phyloP scores from a whole-genome alignment of 1,284 basidiomycete genomes.

The Trichosporon coremiiforme region DNA sequence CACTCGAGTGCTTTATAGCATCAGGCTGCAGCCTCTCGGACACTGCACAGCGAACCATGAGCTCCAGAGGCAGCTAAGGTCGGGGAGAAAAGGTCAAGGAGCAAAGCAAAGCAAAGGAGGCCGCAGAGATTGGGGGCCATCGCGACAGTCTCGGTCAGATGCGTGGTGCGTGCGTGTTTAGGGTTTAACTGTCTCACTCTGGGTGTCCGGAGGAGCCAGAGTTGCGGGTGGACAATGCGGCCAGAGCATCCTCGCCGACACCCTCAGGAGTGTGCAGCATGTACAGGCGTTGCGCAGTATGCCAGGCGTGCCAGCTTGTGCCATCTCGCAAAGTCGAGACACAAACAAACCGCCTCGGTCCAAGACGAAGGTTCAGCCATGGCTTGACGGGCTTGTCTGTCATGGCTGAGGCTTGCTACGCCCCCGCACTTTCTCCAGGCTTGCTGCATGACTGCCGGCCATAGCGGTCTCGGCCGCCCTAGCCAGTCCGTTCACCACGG shows the following conservation, averaged over 20 bases:
- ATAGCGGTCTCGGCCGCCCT: neutral
- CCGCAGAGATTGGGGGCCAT: neutral
- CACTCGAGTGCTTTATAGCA: conserved; percentile 3
- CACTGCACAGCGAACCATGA: neutral
- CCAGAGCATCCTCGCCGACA: neutral
- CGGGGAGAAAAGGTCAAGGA: neutral
- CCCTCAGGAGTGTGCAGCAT: neutral
- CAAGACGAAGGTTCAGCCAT: neutral
- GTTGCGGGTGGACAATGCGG: neutral
- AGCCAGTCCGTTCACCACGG: no score
- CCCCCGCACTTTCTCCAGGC: neutral
- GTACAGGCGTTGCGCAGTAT: neutral
- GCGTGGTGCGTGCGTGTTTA: conserved; percentile 14
- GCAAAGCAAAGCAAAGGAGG: neutral
- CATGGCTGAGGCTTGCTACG: neutral
- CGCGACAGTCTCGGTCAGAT: neutral
- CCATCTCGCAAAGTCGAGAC: neutral
- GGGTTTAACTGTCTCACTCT: conserved; percentile 2
- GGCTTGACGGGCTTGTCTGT: neutral
- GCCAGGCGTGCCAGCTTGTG: neutral
- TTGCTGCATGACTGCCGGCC: neutral
- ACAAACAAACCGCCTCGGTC: neutral
- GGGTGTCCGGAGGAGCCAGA: neutral
- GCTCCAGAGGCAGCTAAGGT: neutral
- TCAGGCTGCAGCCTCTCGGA: neutral